phyloP scores from a whole-genome alignment of 1,284 basidiomycete genomes.

The Ceratobasidium sp. region DNA sequence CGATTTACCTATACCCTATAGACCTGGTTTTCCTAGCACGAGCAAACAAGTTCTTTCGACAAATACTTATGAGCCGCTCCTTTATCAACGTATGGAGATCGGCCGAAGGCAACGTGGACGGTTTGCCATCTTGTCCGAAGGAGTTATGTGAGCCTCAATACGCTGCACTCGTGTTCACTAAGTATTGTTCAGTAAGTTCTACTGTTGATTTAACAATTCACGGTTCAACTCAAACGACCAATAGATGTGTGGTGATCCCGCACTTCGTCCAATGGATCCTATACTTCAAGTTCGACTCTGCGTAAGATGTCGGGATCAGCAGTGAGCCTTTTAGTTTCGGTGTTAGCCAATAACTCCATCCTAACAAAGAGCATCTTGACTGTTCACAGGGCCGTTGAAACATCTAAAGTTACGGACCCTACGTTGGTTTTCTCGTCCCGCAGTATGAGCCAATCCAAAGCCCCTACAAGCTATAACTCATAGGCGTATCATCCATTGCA shows the following conservation, averaged over 20 bases:
- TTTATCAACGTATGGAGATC: constrained; percentile 21
- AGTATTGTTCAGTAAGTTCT: constrained; percentile 41
- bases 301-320: constrained; percentile 15
- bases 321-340: not conserved
- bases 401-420: constrained; percentile 1
- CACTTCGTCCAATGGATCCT: constrained; percentile 23
- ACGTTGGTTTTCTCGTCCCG: constrained; percentile 15
- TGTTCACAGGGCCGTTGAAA: constrained; percentile 20
- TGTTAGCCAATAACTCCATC: not conserved
- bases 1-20: constrained; percentile 30
- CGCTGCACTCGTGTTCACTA: constrained; percentile 42
- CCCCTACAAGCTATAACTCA: not conserved
- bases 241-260: constrained; percentile 30
- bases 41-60: constrained; percentile 41
- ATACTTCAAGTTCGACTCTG: constrained; percentile 37
- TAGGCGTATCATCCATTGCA: not conserved
- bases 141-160: constrained; percentile 44
- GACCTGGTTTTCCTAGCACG: constrained; percentile 41
- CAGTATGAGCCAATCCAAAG: not conserved
- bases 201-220: not conserved
- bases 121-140: constrained; percentile 38
- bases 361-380: not conserved
- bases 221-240: not conserved
- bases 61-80: constrained; percentile 40
- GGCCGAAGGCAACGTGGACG: constrained; percentile 21